Percentiles rank a stretch among this genome's conserved stretches.
phyloP scores from a whole-genome alignment of 179 eudicot genomes.

The Patellifolia procumbens region DNA sequence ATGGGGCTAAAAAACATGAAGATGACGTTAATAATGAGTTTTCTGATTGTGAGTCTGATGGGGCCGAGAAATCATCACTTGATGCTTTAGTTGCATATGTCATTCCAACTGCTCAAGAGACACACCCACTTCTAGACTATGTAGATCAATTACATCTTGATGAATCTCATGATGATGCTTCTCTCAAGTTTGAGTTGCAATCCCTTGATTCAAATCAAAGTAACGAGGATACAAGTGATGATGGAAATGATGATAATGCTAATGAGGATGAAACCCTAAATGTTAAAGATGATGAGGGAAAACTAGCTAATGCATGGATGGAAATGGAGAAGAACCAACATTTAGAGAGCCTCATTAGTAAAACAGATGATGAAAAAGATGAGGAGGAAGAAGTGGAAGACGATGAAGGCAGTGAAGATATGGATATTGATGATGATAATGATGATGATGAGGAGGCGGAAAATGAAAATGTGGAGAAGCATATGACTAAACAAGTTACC shows the following conservation, averaged over 20 bases:
- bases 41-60: constrained; percentile 53
- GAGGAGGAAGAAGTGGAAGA: constrained; percentile 8
- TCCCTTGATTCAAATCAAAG: constrained; percentile 36
- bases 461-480: constrained; percentile 35
- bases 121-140: constrained; percentile 62
- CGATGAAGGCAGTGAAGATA: constrained; percentile 32
- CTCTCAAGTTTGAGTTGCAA: constrained; percentile 42
- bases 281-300: constrained; percentile 35
- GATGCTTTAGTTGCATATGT: constrained; percentile 75
- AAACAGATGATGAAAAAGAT: constrained; percentile 42
- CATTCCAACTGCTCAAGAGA: constrained; percentile 68
- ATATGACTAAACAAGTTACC: constrained; percentile 44
- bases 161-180: constrained; percentile 39
- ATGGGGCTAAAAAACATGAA: constrained; percentile 34
- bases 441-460: constrained; percentile 49
- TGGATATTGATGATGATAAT: constrained; percentile 48
- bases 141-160: constrained; percentile 37
- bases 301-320: constrained; percentile 61
- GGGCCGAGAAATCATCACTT: constrained; percentile 61
- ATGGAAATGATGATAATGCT: constrained; percentile 25
- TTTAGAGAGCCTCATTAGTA: constrained; percentile 64
- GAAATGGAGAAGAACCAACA: constrained; percentile 73
- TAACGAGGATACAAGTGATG: constrained; percentile 44
- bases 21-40: constrained; percentile 35
- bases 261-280: constrained; percentile 40